phyloP scores from a whole-genome alignment of 345 rosid species.

The Moringa oleifera region DNA sequence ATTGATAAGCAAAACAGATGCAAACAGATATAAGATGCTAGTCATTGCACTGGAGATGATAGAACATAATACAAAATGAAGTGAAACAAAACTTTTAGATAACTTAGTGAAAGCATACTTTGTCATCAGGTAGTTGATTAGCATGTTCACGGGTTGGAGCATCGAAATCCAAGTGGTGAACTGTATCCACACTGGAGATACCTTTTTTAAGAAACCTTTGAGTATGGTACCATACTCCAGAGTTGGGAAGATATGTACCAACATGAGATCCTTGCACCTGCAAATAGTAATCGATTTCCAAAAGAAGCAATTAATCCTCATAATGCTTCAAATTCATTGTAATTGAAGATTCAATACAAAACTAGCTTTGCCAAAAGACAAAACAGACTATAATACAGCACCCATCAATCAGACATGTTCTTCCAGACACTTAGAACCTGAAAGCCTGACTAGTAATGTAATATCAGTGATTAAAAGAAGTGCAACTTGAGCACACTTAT shows the following conservation, averaged over 20 bases:
- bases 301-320: neutral
- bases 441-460: too few relatives aligned
- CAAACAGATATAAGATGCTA: neutral
- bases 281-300: constrained; percentile 12
- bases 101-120: constrained; percentile 35
- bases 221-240: constrained; percentile 97
- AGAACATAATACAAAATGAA: neutral
- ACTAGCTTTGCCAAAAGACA: neutral
- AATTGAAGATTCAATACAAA: constrained; percentile 5
- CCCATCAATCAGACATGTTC: neutral
- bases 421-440: neutral
- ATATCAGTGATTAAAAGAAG: too few relatives aligned
- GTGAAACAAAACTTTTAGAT: constrained; percentile 4
- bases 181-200: constrained; percentile 43
- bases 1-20: too few relatives aligned
- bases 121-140: constrained; percentile 69
- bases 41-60: neutral
- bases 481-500: too few relatives aligned
- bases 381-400: neutral
- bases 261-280: constrained; percentile 95
- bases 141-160: constrained; percentile 98
- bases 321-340: neutral
- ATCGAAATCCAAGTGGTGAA: constrained; percentile 96
- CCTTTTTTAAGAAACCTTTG: constrained; percentile 77
- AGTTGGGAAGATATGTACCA: constrained; percentile 87